Evolutionary conservation across 306 rosid species (phyloP).

Genomic region (Medicago ruthenica): DNA sequence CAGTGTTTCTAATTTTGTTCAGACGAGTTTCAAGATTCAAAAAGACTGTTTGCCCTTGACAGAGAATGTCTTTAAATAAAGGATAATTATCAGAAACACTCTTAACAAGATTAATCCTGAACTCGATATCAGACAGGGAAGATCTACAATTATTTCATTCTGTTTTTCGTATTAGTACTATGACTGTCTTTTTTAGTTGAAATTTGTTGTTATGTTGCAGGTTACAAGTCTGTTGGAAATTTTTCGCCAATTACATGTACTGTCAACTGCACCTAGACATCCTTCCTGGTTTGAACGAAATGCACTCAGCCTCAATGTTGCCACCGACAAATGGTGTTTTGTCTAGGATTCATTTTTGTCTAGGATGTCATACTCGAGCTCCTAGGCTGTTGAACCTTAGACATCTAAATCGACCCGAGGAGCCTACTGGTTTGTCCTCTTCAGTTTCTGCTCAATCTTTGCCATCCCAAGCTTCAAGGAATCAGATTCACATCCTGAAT

Average conservation of each 20-base stretch:
- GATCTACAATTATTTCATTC: conserved; percentile 5
- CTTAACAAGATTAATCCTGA: conserved; percentile 53
- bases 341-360: conserved; percentile 25
- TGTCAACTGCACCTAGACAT: conserved; percentile 31
- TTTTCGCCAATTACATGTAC: conserved; percentile 44
- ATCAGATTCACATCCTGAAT: conserved; percentile 37
- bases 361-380: conserved; percentile 34
- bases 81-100: conserved; percentile 51
- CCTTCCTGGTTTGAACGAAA: conserved; percentile 17
- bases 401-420: conserved; percentile 23
- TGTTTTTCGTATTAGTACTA: neutral
- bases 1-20: conserved; percentile 34
- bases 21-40: conserved; percentile 53
- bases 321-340: conserved; percentile 30
- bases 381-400: conserved; percentile 34
- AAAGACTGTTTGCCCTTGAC: conserved; percentile 52
- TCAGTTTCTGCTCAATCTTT: conserved; percentile 35
- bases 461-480: conserved; percentile 36
- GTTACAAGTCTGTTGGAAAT: conserved; percentile 49
- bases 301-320: neutral
- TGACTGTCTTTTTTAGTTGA: neutral
- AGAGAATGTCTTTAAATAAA: conserved; percentile 50
- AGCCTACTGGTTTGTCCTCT: conserved; percentile 30
- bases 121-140: conserved; percentile 50
- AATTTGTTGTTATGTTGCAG: conserved; percentile 44